A percentile compares a stretch with the other conserved stretches of the same genome.
phyloP scores from a whole-genome alignment of 371 early-diverging fungal genomes.

The Amoeboaphelidium occidentale region DNA sequence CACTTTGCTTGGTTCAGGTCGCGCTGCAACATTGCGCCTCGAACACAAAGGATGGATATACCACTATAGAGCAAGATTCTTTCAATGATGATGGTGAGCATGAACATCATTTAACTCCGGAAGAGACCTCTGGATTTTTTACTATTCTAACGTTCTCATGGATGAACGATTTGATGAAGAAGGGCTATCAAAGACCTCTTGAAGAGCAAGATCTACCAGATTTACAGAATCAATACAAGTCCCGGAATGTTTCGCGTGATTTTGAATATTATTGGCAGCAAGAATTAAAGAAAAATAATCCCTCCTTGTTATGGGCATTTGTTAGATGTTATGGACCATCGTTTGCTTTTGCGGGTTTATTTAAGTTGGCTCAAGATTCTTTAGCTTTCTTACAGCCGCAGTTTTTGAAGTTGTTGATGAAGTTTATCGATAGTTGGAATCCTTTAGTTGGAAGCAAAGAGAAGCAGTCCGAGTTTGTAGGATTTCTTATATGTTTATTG shows the following conservation, averaged over 20 bases:
- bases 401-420: slow-evolving; percentile 39
- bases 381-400: slow-evolving; percentile 64
- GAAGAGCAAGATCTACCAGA: slow-evolving; percentile 56
- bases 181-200: slow-evolving; percentile 48
- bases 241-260: slow-evolving; percentile 26
- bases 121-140: slow-evolving; percentile 60
- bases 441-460: slow-evolving; percentile 17
- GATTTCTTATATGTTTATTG: slow-evolving; percentile 26
- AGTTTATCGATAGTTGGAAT: slow-evolving; percentile 2
- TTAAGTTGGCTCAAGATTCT: slow-evolving; percentile 53
- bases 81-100: no score
- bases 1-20: no score
- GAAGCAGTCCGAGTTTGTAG: slow-evolving; percentile 24
- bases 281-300: slow-evolving; percentile 35
- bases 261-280: slow-evolving; percentile 44
- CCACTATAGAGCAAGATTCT: no score
- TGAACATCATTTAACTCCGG: no score
- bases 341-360: slow-evolving; percentile 38
- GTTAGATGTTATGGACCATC: slow-evolving; percentile 33
- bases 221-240: slow-evolving; percentile 31
- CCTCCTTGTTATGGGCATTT: slow-evolving; percentile 41
- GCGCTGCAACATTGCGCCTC: no score
- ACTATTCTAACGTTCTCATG: slow-evolving; percentile 59
- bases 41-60: no score
- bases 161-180: slow-evolving; percentile 67